phyloP scores from a whole-genome alignment of 495 filamentous ascomycete species.

The Xylaria telfairii region DNA sequence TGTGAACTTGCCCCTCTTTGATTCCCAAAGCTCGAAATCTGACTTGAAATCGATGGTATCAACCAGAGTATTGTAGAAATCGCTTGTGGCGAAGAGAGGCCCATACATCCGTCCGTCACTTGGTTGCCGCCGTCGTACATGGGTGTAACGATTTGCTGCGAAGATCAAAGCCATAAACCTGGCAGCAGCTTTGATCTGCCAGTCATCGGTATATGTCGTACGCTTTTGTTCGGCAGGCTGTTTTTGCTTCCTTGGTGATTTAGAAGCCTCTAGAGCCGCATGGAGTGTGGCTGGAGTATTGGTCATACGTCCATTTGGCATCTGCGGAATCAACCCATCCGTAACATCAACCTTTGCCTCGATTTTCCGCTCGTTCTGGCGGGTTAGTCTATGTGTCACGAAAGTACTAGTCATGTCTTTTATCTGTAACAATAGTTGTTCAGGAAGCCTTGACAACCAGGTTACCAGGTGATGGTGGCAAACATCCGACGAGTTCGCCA shows the following conservation, averaged over 20 bases:
- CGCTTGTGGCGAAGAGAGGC: constrained; percentile 75
- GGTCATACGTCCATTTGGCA: constrained; percentile 64
- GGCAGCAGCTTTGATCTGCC: constrained; percentile 86
- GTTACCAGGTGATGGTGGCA: constrained; percentile 85
- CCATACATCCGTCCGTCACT: constrained; percentile 49
- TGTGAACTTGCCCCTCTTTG: constrained; percentile 73
- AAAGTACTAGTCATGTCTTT: constrained; percentile 82
- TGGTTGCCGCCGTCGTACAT: constrained; percentile 39
- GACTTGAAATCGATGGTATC: constrained; percentile 86
- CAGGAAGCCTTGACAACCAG: constrained; percentile 80
- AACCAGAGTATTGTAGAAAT: constrained; percentile 86
- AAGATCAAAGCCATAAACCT: constrained; percentile 84
- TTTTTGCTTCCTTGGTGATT: constrained; percentile 43
- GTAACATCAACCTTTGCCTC: constrained; percentile 62
- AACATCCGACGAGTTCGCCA: constrained; percentile 75
- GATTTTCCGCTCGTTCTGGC: constrained; percentile 73
- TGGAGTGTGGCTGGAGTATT: constrained; percentile 73
- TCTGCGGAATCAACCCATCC: constrained; percentile 72
- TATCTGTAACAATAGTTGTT: constrained; percentile 68
- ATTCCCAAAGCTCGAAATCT: constrained; percentile 91
- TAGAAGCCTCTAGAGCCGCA: constrained; percentile 68
- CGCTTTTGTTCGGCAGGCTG: constrained; percentile 60
- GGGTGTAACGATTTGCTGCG: constrained; percentile 73
- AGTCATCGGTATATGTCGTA: constrained; percentile 80
- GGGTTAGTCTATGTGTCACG: constrained; percentile 78